Conservation (phyloP, 2,329 filamentous ascomycete genomes). For the Dryadomyces sulphureus region DNA sequence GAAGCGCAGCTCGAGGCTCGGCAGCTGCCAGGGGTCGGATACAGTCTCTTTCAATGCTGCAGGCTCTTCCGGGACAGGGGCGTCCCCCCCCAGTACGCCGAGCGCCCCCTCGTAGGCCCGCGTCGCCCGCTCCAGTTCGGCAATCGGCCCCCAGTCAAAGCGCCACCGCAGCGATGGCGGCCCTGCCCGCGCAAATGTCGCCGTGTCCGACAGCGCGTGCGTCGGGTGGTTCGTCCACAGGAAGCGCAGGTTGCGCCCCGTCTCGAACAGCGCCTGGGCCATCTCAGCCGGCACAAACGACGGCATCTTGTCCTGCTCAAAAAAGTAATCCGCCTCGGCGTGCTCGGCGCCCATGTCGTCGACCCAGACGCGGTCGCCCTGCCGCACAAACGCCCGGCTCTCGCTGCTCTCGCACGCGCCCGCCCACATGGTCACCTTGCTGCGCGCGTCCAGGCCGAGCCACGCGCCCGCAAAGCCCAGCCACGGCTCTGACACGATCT, state of each 20-base stretch:
- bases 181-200: slow-evolving; percentile 27
- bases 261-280: slow-evolving; percentile 60
- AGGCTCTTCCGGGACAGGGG: background rate
- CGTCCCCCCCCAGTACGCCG: slow-evolving; percentile 18
- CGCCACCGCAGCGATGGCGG: slow-evolving; percentile 51
- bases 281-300: slow-evolving; percentile 58
- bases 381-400: slow-evolving; percentile 44
- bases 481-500: slow-evolving; percentile 19
- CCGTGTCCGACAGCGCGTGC: slow-evolving; percentile 49
- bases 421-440: slow-evolving; percentile 16
- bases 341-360: slow-evolving; percentile 45
- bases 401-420: slow-evolving; percentile 13
- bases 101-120: slow-evolving; percentile 31
- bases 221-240: slow-evolving; percentile 55
- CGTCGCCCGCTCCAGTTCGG: slow-evolving; percentile 46
- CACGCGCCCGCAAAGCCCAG: slow-evolving; percentile 44
- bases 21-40: background rate
- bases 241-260: slow-evolving; percentile 60
- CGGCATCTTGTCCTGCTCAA: slow-evolving; percentile 53
- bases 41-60: too few species aligned
- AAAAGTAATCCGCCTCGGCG: slow-evolving; percentile 43
- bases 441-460: slow-evolving; percentile 53
- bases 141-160: slow-evolving; percentile 57
- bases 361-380: slow-evolving; percentile 36
- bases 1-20: slow-evolving; percentile 22